Base-by-base conservation (phyloP, 2,329 filamentous ascomycete genomes). In the Calonectria honghensis region DNA sequence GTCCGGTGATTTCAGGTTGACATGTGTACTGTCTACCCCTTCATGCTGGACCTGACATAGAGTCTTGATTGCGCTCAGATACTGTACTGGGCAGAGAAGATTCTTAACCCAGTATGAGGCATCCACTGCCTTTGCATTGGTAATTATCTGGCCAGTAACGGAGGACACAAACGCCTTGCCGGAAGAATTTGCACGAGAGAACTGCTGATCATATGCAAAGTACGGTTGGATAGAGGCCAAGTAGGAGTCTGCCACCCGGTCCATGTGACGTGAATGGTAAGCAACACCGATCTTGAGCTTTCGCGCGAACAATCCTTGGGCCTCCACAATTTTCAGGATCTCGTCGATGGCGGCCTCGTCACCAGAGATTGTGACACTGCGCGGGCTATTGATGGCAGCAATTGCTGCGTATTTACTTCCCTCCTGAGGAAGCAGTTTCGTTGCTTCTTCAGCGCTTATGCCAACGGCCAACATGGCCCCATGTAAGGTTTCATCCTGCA, bases 281-380 rank as follows among this genome's bases (percentile, higher is more conserved):
- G 75, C 72, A 50, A 65, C 48, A n/a, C 57, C 54, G 6, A 72
- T 65, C 35, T 50, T 70, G 27, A 74, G 66, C 45, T 77, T 70
- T 14, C 84, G 79, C 5, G 78, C 78, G 54, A 87, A 85, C 7
- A 83, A 74, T 39, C 79, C 77, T 10, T 78, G 70, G 13, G 74
- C 78, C 6, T 80, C 71, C 3, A 85, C 72, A 9, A 80, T 37
- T 10, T 72, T 75, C 57, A 81, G 73, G 0, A 82, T 74, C 41
- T 41, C 70, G 2, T 79, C 76, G n/a, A 84, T 78, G 11, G 80
- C 81, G 4, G 73, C 57, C 31, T 72, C 51, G 57, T 84, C 82
- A n/a, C 82, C 83, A 0, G 83, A 84, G 6, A 83, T 71, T 2
- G 83, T 84, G 16, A 83, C 79, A 45, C 81, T 76, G 13, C 70